Evolutionary conservation across 768 basidiomycete genomes (phyloP), one percentile per base, ranked within the genome.

Genomic region (Amanita muscaria): DNA sequence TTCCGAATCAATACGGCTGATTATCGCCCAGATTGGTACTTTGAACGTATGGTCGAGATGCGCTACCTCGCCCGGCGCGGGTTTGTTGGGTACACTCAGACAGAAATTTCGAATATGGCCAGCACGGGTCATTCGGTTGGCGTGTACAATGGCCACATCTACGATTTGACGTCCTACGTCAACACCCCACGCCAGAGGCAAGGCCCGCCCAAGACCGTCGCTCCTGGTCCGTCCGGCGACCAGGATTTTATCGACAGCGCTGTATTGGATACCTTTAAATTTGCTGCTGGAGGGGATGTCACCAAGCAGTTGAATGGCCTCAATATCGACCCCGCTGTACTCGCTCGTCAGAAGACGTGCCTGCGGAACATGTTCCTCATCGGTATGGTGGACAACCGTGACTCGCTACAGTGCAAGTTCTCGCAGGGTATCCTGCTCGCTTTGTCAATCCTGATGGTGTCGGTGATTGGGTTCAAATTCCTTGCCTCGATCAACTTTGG

Each of bases 1-100:
- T 99, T 99, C 77, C 86, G 94, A 14, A 83, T 82, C 0, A 81
- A 72, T 58, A 84, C 82, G 27, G 85, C 81, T 48, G 94, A 98
- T 56, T 83, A 85, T 0, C 79, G 96, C 7, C 94, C 96, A 0
- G 96, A 99, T 58, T 99, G 96, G 96, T 99, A 98, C 62, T 92
- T 87, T 52, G 86, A 98, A 65, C 72, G 70, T 48, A 98, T 99
- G 96, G 86, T 88, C 2, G 61, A 76, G 58, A 83, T 99, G 84
- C 86, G 96, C 5, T 96, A 84, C 70, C 83, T 79, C 42, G 79
- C 79, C 53, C 86, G 94, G 30, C 76, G 80, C 31, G 96, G 96
- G 0, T 97, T 93, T 59, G 57, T 94, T 40, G 94, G 92, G 0
- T 84, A 77, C 57, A 87, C 87, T 0, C 79, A 82, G 12, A 76